These are phyloP conservation scores for Metschnikowia aberdeeniae DNA, from an alignment of 805 yeast species.

Conservation along the genomic window DNA sequence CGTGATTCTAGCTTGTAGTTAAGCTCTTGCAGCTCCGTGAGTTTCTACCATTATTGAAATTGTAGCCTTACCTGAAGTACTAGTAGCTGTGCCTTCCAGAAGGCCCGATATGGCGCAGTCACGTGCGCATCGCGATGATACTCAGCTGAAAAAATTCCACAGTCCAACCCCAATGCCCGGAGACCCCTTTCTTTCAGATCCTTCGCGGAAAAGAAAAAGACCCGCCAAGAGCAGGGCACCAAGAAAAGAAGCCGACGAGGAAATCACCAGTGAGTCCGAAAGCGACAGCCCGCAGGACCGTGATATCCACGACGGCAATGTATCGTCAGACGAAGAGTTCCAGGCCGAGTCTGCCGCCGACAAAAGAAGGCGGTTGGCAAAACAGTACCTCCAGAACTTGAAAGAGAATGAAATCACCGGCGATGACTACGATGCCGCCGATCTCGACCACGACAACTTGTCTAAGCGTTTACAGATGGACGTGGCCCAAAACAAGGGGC, in stretches of 20 bases:
- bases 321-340: constrained; percentile 69
- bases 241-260: constrained; percentile 40
- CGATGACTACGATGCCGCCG: constrained; percentile 80
- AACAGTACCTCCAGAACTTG: constrained; percentile 81
- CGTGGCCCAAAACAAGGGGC: constrained; percentile 86
- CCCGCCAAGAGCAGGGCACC: constrained; percentile 17
- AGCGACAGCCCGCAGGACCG: constrained; percentile 8
- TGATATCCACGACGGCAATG: constrained; percentile 20
- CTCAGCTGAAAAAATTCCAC: constrained; percentile 1
- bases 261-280: constrained; percentile 42
- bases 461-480: constrained; percentile 78
- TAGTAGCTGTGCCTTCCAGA: too few relatives aligned
- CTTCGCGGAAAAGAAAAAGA: constrained; percentile 49
- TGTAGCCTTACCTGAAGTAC: too few relatives aligned
- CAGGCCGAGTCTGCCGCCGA: constrained; percentile 83
- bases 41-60: too few relatives aligned
- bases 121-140: constrained; percentile 6
- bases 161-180: constrained; percentile 38
- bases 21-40: too few relatives aligned
- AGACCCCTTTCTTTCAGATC: constrained; percentile 62
- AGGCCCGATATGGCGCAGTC: not conserved
- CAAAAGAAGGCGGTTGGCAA: constrained; percentile 89
- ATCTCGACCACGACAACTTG: constrained; percentile 81
- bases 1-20: too few relatives aligned
- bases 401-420: constrained; percentile 49